These are phyloP conservation scores for Phialophora macrospora DNA, from an alignment of 2,329 filamentous ascomycete species.

Conservation along the genomic window DNA sequence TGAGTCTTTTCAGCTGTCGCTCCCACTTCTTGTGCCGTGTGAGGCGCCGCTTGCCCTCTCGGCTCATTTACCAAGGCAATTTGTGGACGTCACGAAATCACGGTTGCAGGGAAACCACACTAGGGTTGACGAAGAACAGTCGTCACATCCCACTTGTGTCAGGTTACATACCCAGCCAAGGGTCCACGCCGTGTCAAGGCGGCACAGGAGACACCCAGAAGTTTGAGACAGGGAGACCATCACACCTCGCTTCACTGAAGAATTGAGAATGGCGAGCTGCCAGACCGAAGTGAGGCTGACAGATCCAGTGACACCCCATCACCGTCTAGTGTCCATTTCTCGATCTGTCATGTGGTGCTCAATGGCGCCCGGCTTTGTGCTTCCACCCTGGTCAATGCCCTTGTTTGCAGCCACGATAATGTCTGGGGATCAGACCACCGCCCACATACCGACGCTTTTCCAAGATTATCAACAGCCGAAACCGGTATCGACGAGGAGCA, in stretches of 20 bases:
- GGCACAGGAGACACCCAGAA: background rate
- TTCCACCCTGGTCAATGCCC: background rate
- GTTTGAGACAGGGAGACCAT: background rate
- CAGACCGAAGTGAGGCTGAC: slow-evolving; percentile 1
- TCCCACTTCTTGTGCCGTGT: background rate
- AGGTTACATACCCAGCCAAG: background rate
- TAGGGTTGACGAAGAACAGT: slow-evolving; percentile 1
- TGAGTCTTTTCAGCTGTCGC: background rate
- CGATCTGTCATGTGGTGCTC: background rate
- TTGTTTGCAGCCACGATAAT: background rate
- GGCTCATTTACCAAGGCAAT: background rate
- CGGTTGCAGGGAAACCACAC: slow-evolving; percentile 11
- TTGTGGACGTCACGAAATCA: background rate
- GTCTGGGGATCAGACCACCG: background rate
- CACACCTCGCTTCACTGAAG: background rate
- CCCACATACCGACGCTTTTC: background rate
- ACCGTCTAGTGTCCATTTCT: background rate
- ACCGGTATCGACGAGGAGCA: background rate
- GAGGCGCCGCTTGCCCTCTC: background rate
- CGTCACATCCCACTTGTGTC: background rate
- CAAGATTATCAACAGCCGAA: background rate
- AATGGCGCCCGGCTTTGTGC: background rate
- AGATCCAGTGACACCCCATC: background rate
- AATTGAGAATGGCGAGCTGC: background rate
- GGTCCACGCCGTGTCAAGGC: background rate